A percentile compares a stretch with the other conserved stretches of the same genome.
phyloP scores from a whole-genome alignment of 176 grass and related monocot genomes.

The Triticum urartu region DNA sequence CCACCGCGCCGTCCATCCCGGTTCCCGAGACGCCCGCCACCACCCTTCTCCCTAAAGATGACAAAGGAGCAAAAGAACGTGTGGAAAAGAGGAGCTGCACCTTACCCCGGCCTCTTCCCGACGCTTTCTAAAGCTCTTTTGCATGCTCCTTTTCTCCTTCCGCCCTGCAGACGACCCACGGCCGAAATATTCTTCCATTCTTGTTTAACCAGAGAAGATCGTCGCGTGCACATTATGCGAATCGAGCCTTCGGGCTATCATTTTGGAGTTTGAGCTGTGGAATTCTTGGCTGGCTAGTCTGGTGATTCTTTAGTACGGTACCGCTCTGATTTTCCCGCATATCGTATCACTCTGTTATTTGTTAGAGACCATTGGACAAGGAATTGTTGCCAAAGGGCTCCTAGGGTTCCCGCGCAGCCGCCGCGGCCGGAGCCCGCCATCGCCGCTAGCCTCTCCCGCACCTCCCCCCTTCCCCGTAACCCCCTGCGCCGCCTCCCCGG shows the following conservation, averaged over 20 bases:
- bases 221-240: background rate
- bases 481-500: no score
- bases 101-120: conserved; percentile 21
- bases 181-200: conserved; percentile 17
- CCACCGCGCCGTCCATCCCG: conserved; percentile 27
- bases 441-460: no score
- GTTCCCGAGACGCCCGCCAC: conserved; percentile 29
- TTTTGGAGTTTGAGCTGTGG: background rate
- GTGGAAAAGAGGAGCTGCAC: conserved; percentile 47
- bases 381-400: background rate
- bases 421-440: no score
- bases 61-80: conserved; percentile 34
- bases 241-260: no score
- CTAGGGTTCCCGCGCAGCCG: no score
- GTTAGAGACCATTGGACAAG: background rate
- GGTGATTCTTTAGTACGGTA: no score
- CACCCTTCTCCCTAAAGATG: conserved; percentile 36
- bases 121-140: conserved; percentile 18
- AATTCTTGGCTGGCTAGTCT: background rate
- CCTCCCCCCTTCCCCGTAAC: no score
- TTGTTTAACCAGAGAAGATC: background rate
- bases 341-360: background rate
- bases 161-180: background rate
- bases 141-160: conserved; percentile 7
- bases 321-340: no score